A percentile compares a stretch with the other conserved stretches of the same genome.
Evolutionary conservation across 2,329 filamentous ascomycete species (phyloP).

Genomic region (Hypoxylon sp.): DNA sequence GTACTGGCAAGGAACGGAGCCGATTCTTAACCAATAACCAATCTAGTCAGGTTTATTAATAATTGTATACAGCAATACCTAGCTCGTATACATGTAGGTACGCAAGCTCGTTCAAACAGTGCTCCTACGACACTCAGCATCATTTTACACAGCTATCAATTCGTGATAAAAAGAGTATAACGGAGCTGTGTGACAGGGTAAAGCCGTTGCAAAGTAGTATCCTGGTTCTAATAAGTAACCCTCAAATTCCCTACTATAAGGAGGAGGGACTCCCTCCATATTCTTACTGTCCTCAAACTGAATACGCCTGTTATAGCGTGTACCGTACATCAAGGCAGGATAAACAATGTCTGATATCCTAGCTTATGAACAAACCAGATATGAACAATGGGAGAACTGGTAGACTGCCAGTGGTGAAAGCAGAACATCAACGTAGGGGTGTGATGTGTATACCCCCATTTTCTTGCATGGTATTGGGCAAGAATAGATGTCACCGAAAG

Average conservation of each 20-base stretch:
- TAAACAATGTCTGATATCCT: slow-evolving; percentile 38
- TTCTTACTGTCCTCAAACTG: slow-evolving; percentile 17
- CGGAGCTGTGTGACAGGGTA: slow-evolving; percentile 4
- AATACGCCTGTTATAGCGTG: slow-evolving; percentile 27
- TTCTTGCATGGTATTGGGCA: slow-evolving; percentile 33
- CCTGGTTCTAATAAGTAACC: slow-evolving; percentile 28
- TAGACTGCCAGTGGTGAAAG: slow-evolving; percentile 21
- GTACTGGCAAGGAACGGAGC: neutral
- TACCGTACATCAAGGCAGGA: slow-evolving; percentile 37
- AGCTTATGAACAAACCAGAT: slow-evolving; percentile 36
- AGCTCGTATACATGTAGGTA: neutral
- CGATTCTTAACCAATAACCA: slow-evolving; percentile 13
- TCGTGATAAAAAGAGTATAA: slow-evolving; percentile 3
- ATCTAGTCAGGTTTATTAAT: slow-evolving; percentile 18
- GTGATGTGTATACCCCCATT: slow-evolving; percentile 28
- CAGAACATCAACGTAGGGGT: slow-evolving; percentile 24
- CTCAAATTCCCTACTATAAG: slow-evolving; percentile 18
- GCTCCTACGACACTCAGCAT: neutral
- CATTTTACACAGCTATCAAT: slow-evolving; percentile 9
- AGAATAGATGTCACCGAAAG: slow-evolving; percentile 29
- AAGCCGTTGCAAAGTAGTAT: slow-evolving; percentile 9
- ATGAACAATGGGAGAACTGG: slow-evolving; percentile 37
- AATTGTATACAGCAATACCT: slow-evolving; percentile 8
- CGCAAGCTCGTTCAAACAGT: neutral
- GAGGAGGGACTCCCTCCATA: slow-evolving; percentile 11